Evolutionary conservation across 129 eudicot species (phyloP).

Genomic region (Silybum marianum): DNA sequence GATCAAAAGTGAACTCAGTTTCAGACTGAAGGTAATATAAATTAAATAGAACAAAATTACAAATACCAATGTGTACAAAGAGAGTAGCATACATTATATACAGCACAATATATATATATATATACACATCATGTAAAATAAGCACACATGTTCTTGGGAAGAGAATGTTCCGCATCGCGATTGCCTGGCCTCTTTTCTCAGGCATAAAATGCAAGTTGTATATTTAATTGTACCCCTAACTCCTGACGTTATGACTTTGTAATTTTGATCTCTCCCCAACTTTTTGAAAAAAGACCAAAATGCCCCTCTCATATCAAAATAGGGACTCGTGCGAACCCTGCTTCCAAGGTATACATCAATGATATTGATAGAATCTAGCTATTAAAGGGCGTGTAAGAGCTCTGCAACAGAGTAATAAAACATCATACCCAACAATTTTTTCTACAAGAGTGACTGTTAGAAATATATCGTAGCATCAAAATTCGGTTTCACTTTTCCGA

Average conservation of each 20-base stretch:
- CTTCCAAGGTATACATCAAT: neutral
- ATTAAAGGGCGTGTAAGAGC: slow-evolving; percentile 67
- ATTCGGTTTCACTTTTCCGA: neutral
- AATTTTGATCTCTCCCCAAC: neutral
- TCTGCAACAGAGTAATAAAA: slow-evolving; percentile 44
- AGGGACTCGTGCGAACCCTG: neutral
- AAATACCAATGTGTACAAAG: neutral
- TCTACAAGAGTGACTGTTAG: neutral
- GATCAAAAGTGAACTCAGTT: slow-evolving; percentile 8
- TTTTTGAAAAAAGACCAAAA: neutral
- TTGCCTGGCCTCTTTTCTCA: neutral
- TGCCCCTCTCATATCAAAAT: neutral
- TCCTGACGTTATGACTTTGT: neutral
- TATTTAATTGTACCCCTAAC: neutral
- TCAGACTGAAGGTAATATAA: neutral
- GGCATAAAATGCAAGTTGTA: neutral
- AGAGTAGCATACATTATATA: neutral
- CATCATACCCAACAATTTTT: neutral
- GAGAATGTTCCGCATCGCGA: neutral
- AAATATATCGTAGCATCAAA: neutral
- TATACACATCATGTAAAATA: neutral
- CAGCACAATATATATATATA: neutral
- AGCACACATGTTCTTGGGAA: neutral
- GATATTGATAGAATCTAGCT: slow-evolving; percentile 50
- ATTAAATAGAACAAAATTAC: neutral